A percentile compares a stretch with the other conserved stretches of the same genome.
phyloP scores from a whole-genome alignment of 805 yeast species.

The Tetrapisispora arboricola region DNA sequence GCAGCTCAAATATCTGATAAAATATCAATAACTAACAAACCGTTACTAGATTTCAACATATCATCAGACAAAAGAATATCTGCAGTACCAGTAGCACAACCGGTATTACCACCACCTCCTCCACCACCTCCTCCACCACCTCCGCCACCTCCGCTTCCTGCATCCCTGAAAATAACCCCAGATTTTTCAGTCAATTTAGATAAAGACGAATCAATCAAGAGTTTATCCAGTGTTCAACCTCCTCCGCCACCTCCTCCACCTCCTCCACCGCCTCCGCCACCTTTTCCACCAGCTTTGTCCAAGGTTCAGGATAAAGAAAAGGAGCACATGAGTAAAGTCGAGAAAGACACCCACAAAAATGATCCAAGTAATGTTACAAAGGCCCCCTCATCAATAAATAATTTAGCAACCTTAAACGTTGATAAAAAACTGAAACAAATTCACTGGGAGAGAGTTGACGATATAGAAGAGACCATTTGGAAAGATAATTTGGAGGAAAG shows the following conservation, averaged over 20 bases:
- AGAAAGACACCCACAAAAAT: not conserved
- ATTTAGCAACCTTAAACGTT: slow-evolving; percentile 24
- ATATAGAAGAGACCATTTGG: slow-evolving; percentile 57
- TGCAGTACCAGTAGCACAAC: slow-evolving; percentile 7
- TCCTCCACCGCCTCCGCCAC: not conserved
- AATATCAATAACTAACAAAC: too few species aligned
- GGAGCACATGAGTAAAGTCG: not conserved
- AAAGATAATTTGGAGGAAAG: slow-evolving; percentile 30
- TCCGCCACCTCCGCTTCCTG: not conserved
- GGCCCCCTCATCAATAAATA: slow-evolving; percentile 28
- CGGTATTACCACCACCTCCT: slow-evolving; percentile 26
- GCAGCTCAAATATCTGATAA: too few species aligned
- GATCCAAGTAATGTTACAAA: not conserved
- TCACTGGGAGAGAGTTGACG: slow-evolving; percentile 71
- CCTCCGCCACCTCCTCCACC: slow-evolving; percentile 18
- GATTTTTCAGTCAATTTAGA: too few species aligned
- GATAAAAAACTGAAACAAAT: slow-evolving; percentile 59
- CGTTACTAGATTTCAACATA: too few species aligned
- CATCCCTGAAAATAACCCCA: too few species aligned
- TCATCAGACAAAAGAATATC: too few species aligned
- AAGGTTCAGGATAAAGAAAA: slow-evolving; percentile 9
- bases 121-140: slow-evolving; percentile 9
- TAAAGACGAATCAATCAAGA: too few species aligned
- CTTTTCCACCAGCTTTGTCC: slow-evolving; percentile 28
- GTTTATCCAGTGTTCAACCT: too few species aligned